These are phyloP conservation scores for Penicillium samsonianum DNA, from an alignment of 495 filamentous ascomycete species.

Conservation along the genomic window DNA sequence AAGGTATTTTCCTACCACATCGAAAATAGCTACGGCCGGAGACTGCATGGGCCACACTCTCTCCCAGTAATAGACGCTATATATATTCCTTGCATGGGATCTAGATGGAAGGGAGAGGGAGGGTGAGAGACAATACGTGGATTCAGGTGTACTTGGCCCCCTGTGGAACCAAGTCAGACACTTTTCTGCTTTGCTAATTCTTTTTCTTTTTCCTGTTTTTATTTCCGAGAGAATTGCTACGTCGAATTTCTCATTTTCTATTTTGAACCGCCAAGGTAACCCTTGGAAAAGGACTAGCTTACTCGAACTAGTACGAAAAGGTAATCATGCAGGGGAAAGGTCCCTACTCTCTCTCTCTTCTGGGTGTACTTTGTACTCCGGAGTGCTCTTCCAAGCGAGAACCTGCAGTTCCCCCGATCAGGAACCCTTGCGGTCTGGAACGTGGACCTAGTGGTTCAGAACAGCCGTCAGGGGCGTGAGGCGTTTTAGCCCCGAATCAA, in stretches of 20 bases:
- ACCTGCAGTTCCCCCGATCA: constrained; percentile 1
- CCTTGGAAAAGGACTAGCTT: constrained; percentile 4
- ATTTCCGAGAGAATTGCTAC: not conserved
- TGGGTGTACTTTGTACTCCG: not conserved
- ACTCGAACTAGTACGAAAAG: constrained; percentile 3
- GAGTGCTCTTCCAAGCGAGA: constrained; percentile 1
- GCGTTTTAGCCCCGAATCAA: too few species aligned
- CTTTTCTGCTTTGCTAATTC: not conserved
- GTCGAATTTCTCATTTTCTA: constrained; percentile 1
- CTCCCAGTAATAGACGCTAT: constrained; percentile 27
- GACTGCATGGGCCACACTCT: constrained; percentile 32
- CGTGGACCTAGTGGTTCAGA: not conserved
- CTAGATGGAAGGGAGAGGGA: constrained; percentile 29
- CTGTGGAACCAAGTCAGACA: constrained; percentile 32
- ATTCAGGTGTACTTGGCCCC: constrained; percentile 18
- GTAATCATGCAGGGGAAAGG: constrained; percentile 10
- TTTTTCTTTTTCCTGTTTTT: constrained; percentile 1
- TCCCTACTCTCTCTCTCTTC: not conserved
- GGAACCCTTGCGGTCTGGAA: constrained; percentile 11
- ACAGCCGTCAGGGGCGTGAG: not conserved
- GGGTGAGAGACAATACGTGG: constrained; percentile 27
- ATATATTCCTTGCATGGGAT: constrained; percentile 37
- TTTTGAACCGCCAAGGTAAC: constrained; percentile 1
- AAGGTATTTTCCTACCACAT: not conserved
- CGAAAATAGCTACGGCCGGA: constrained; percentile 27